phyloP scores from a whole-genome alignment of 805 yeast genomes.

The Candida germanica region DNA sequence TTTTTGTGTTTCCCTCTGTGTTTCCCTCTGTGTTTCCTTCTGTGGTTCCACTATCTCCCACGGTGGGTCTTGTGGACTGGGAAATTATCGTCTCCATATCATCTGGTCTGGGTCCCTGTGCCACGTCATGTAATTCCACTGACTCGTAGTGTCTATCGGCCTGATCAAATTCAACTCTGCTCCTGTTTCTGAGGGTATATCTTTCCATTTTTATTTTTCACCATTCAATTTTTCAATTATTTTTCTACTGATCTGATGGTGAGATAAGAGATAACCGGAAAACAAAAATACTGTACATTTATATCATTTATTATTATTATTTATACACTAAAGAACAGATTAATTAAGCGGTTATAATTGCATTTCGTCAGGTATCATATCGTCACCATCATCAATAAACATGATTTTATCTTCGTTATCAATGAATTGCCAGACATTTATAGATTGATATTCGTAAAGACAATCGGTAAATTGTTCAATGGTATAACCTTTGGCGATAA shows the following conservation, averaged over 20 bases:
- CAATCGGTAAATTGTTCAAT: slow-evolving; percentile 74
- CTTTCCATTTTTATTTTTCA: no score
- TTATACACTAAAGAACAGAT: no score
- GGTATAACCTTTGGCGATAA: slow-evolving; percentile 80
- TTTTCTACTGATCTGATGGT: no score
- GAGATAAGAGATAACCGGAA: no score
- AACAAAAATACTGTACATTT: no score
- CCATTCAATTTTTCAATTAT: no score
- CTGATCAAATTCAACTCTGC: not conserved
- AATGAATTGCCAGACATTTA: slow-evolving; percentile 73
- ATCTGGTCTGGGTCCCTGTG: slow-evolving; percentile 3
- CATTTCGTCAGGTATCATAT: slow-evolving; percentile 8
- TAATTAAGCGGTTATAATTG: no score
- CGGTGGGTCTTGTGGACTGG: no score
- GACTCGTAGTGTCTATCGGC: not conserved
- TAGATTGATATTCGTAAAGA: slow-evolving; percentile 65
- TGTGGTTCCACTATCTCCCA: no score
- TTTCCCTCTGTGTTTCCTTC: no score
- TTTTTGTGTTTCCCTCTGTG: no score
- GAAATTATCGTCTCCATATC: slow-evolving; percentile 10
- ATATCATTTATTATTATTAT: no score
- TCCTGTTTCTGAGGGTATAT: slow-evolving; percentile 4
- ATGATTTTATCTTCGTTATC: slow-evolving; percentile 67
- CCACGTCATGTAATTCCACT: slow-evolving; percentile 5
- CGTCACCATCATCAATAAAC: slow-evolving; percentile 38